A percentile compares a stretch with the other conserved stretches of the same genome.
These are phyloP conservation scores for Verticillium isaacii DNA, from an alignment of 2,329 filamentous ascomycete species.

Conservation along the genomic window DNA sequence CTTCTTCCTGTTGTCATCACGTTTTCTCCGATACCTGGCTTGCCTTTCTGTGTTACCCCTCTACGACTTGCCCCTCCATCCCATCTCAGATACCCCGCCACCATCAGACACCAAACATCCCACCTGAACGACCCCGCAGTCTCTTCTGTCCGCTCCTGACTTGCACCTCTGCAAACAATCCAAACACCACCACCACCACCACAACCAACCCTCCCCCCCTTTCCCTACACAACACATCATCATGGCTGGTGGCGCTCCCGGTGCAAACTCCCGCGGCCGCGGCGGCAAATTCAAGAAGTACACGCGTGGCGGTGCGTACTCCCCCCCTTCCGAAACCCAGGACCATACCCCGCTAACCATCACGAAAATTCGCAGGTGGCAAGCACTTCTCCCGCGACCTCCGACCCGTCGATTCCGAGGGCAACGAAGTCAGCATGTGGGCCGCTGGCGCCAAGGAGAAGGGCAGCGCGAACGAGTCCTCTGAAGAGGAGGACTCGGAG, in stretches of 20 bases:
- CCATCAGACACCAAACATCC: conserved; percentile 6
- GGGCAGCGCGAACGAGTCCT: conserved; percentile 42
- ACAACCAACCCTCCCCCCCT: conserved; percentile 1
- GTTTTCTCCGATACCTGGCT: neutral
- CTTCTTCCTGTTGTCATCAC: neutral
- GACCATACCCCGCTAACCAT: conserved; percentile 8
- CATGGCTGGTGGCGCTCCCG: conserved; percentile 43
- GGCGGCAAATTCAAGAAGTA: conserved; percentile 94
- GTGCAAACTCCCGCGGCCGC: conserved; percentile 63
- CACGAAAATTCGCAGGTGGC: conserved; percentile 55
- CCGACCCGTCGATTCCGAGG: conserved; percentile 81
- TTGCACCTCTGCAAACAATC: conserved; percentile 1
- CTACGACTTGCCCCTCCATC: neutral
- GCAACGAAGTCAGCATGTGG: conserved; percentile 88
- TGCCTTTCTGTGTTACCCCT: neutral
- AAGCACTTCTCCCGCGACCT: conserved; percentile 94
- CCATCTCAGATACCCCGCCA: conserved; percentile 1
- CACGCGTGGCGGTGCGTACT: conserved; percentile 73
- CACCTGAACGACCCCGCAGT: conserved; percentile 10
- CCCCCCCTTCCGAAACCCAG: neutral
- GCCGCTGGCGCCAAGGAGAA: conserved; percentile 47
- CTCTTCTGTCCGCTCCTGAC: conserved; percentile 1
- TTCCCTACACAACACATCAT: conserved; percentile 18
- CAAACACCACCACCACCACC: conserved; percentile 5
- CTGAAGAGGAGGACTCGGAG: conserved; percentile 47